phyloP scores from a whole-genome alignment of 345 rosid genomes.

The Schrenkiella parvula region DNA sequence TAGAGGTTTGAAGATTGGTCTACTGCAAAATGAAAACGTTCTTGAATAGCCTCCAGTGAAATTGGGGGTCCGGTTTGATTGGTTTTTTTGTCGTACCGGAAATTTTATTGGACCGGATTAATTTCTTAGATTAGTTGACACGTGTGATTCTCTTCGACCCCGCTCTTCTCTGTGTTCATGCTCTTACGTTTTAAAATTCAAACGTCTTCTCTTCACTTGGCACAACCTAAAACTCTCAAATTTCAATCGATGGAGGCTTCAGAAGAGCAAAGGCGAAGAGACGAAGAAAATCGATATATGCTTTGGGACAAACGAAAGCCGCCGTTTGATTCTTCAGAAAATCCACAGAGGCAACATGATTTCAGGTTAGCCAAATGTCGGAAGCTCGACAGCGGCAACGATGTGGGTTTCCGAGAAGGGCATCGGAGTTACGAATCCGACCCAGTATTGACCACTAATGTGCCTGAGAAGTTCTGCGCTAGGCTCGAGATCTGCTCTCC shows the following conservation, averaged over 20 bases:
- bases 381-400: conserved; percentile 37
- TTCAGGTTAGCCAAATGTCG: conserved; percentile 63
- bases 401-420: conserved; percentile 10
- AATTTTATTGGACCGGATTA: not conserved
- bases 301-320: conserved; percentile 61
- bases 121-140: not conserved
- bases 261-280: conserved; percentile 56
- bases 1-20: not conserved
- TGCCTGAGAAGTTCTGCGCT: conserved; percentile 48
- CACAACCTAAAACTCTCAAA: conserved; percentile 24
- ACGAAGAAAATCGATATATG: conserved; percentile 52
- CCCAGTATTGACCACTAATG: conserved; percentile 17
- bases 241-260: conserved; percentile 41
- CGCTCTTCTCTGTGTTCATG: not conserved
- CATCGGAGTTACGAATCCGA: conserved; percentile 14
- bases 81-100: not conserved
- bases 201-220: not conserved
- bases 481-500: conserved; percentile 87
- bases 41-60: not conserved
- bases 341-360: conserved; percentile 24
- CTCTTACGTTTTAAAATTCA: conserved; percentile 21
- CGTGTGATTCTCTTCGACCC: not conserved
- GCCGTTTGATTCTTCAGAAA: conserved; percentile 29
- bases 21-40: not conserved
- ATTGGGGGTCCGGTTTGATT: conserved; percentile 1